Percentiles rank a stretch among this genome's conserved stretches.
Conservation (phyloP, 352 stramenopile species). For the Globisporangium spinosum region DNA sequence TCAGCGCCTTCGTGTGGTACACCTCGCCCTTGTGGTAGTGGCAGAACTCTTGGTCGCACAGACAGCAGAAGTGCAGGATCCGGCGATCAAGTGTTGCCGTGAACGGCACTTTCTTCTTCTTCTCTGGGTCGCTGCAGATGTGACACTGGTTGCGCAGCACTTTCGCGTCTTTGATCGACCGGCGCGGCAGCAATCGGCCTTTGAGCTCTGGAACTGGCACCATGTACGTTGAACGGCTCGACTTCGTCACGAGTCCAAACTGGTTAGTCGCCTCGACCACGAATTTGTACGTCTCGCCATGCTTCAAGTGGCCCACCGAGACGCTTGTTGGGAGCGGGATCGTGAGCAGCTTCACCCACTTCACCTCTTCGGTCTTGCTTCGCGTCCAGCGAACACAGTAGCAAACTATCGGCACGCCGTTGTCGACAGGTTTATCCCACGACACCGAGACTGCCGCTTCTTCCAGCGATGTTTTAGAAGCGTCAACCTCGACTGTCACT, state of each 20-base stretch:
- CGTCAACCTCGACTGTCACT: constrained; percentile 64
- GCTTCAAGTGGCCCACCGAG: constrained; percentile 51
- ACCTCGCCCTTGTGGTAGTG: constrained; percentile 82
- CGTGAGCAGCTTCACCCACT: constrained; percentile 72
- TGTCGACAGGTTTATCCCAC: constrained; percentile 77
- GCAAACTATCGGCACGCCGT: constrained; percentile 77
- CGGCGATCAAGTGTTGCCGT: constrained; percentile 56
- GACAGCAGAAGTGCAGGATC: constrained; percentile 80
- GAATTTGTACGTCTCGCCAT: constrained; percentile 85
- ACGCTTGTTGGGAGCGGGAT: constrained; percentile 65
- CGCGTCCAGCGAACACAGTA: constrained; percentile 82
- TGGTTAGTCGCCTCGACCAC: constrained; percentile 79
- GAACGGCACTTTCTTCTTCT: constrained; percentile 68
- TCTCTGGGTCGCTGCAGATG: constrained; percentile 56
- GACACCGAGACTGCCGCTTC: constrained; percentile 61
- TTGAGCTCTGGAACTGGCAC: constrained; percentile 73
- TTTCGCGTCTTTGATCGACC: constrained; percentile 31
- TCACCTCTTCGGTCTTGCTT: constrained; percentile 68
- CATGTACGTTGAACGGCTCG: constrained; percentile 84
- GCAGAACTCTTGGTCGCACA: constrained; percentile 80
- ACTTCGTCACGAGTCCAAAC: constrained; percentile 71
- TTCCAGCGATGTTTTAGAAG: constrained; percentile 48
- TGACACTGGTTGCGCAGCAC: constrained; percentile 70
- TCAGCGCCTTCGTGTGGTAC: constrained; percentile 73
- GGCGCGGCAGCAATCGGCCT: constrained; percentile 46